Percentiles rank a stretch among this genome's conserved stretches.
Conservation (phyloP, 176 grass and related monocot genomes). For the Avena insularis region DNA sequence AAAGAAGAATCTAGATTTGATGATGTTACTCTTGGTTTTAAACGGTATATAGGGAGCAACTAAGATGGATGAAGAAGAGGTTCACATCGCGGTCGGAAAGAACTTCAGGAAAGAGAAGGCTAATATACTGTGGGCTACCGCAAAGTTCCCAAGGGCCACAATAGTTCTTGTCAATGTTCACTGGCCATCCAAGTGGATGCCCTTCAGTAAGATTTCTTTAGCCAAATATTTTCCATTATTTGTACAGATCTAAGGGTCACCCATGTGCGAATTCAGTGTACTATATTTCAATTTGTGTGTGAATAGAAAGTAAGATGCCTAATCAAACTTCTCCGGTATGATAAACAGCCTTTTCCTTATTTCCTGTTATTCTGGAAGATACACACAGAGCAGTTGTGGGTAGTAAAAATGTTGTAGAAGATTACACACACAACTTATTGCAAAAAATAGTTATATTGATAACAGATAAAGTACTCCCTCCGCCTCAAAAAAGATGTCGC, state of each 20-base stretch:
- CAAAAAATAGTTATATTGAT: background rate
- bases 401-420: slow-evolving; percentile 1
- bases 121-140: slow-evolving; percentile 51
- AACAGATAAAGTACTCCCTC: too few relatives aligned
- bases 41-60: slow-evolving; percentile 22
- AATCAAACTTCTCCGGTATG: background rate
- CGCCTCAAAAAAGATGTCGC: too few relatives aligned
- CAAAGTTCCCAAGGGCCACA: slow-evolving; percentile 48
- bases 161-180: slow-evolving; percentile 66
- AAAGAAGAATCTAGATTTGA: slow-evolving; percentile 28
- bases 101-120: slow-evolving; percentile 52
- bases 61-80: slow-evolving; percentile 48
- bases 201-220: slow-evolving; percentile 60
- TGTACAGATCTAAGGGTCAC: background rate
- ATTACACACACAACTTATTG: background rate
- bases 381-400: background rate
- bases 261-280: background rate
- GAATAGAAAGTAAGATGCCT: slow-evolving; percentile 6
- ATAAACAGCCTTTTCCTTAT: slow-evolving; percentile 1
- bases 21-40: slow-evolving; percentile 22
- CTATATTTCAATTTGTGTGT: background rate
- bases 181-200: slow-evolving; percentile 67
- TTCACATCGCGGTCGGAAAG: slow-evolving; percentile 52
- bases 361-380: background rate
- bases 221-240: background rate